Evolutionary conservation across 257 asterid genomes (phyloP), one percentile per base, ranked within the genome.

Genomic region (Primulina huaijiensis): DNA sequence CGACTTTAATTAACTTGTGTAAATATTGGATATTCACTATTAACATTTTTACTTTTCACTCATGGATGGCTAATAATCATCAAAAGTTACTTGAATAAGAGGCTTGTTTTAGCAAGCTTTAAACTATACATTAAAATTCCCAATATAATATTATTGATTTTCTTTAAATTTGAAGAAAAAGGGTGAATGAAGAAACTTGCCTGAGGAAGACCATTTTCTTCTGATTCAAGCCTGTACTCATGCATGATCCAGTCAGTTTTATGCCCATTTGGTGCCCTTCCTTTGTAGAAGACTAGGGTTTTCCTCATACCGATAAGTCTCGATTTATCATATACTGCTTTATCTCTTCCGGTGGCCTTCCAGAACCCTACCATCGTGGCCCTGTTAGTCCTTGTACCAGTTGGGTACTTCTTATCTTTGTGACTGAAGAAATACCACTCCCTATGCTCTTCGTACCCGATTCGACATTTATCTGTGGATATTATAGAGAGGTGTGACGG

Each of bases 381-480:
- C 34, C 89, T 79, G 23, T 84, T 84, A 0, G 89, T 84, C 69
- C 89, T 81, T 52, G 89, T 84, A 52, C 89, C 89, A 0, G 89
- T 84, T 14, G 89, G 89, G 64, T 84, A 84, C 69, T 84, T 84
- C 85, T 84, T 84, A 37, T 84, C 89, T 56, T 81, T 84, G 60
- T 81, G 89, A 61, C 89, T 84, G 80, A 84, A 84, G 70, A 84
- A 84, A 53, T 84, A 84, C 86, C 86, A 84, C 60, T 84, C 89
- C 11, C 77, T 84, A 67, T 81, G 83, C 71, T 84, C 89, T 71
- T 81, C 89, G 25, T 84, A 84, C 68, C 89, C 89, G 53, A 84
- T 81, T 80, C 86, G 64, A 35, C 89, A 84, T 77, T 77, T 81
- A 6, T 84, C 88, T 84, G 78, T 16, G 29, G 67, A 67, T 29